Evolutionary conservation across 164 flowering plant species (phyloP), one percentile per base, ranked within the genome.

Genomic region (Brasenia schreberi): DNA sequence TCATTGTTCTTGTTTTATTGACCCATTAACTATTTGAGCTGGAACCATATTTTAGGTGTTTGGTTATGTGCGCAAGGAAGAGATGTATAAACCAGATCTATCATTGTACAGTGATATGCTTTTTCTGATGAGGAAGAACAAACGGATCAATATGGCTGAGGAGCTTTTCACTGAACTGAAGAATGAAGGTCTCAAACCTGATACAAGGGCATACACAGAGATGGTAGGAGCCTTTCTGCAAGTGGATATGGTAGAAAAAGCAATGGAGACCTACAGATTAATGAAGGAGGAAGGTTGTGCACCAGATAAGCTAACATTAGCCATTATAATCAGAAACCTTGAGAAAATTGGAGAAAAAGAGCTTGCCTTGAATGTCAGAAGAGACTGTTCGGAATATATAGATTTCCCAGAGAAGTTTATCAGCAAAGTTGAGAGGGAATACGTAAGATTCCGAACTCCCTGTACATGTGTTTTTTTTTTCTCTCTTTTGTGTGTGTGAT

Each of bases 141-240:
- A 84, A 72, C 61, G 75, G 77, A 74, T 84, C 77, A 81, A 74
- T 61, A 72, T 66, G 71, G 94, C 82, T 17, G 90, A 90, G 73
- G 75, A 73, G 45, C 75, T 88, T 58, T 82, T 90, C 61, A 64
- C 61, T 19, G 79, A 82, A 67, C 58, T 90, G 18, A 67, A 60
- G 74, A 75, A 76, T 44, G 86, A 85, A 76, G 89, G 92, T 11
- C 65, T 88, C 69, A 63, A 82, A 71, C 89, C 92, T 43, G 80
- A 86, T 65, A 82, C 87, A 44, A 79, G 92, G 75, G 76, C 84
- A 16, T 90, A 80, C 70, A 81, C 85, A 16, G 94, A 88, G 79
- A 77, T 87, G 84, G 85, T 90, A 43, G 92, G 94, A 71, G 87
- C 85, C 23, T 90, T 79, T 77, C 56, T 86, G 61, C 77, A 73